phyloP scores from a whole-genome alignment of 2,329 filamentous ascomycete species.

The Geosmithia putterillii region DNA sequence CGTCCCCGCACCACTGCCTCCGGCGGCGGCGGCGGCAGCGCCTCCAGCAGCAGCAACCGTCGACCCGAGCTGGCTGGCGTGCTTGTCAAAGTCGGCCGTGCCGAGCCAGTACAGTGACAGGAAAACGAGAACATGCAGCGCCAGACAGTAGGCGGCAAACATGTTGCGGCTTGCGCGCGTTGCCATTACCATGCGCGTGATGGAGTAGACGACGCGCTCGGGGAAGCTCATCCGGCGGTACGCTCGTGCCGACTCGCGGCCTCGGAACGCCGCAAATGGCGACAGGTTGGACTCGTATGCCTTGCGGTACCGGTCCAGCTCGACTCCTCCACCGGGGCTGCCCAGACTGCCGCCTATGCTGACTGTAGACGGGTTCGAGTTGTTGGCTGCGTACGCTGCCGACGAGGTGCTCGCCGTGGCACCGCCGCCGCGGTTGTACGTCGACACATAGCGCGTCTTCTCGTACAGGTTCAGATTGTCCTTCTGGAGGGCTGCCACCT shows the following conservation, averaged over 20 bases:
- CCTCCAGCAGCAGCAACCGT: slow-evolving; percentile 29
- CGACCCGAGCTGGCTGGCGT: slow-evolving; percentile 44
- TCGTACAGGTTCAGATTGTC: slow-evolving; percentile 95
- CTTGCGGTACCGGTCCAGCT: slow-evolving; percentile 74
- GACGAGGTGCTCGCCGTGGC: slow-evolving; percentile 34
- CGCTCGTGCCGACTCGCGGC: slow-evolving; percentile 81
- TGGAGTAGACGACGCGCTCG: slow-evolving; percentile 78
- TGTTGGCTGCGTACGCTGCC: slow-evolving; percentile 50
- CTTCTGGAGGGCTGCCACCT: slow-evolving; percentile 84
- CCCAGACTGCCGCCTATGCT: slow-evolving; percentile 39
- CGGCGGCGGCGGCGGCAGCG: slow-evolving; percentile 18
- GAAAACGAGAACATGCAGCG: slow-evolving; percentile 79
- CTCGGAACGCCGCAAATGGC: slow-evolving; percentile 88
- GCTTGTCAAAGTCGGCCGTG: slow-evolving; percentile 49
- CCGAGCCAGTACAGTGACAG: slow-evolving; percentile 78
- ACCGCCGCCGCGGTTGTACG: slow-evolving; percentile 65
- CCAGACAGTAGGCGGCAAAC: slow-evolving; percentile 85
- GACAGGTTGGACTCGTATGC: slow-evolving; percentile 94
- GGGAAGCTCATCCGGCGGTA: slow-evolving; percentile 89
- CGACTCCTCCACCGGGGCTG: slow-evolving; percentile 46
- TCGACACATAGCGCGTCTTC: slow-evolving; percentile 92
- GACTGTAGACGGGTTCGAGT: slow-evolving; percentile 65
- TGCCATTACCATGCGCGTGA: slow-evolving; percentile 82
- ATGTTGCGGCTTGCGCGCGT: slow-evolving; percentile 85
- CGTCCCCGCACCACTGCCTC: slow-evolving; percentile 15